Base-by-base conservation (phyloP, 73 alveolate genomes). In the Effrenium voratum region DNA sequence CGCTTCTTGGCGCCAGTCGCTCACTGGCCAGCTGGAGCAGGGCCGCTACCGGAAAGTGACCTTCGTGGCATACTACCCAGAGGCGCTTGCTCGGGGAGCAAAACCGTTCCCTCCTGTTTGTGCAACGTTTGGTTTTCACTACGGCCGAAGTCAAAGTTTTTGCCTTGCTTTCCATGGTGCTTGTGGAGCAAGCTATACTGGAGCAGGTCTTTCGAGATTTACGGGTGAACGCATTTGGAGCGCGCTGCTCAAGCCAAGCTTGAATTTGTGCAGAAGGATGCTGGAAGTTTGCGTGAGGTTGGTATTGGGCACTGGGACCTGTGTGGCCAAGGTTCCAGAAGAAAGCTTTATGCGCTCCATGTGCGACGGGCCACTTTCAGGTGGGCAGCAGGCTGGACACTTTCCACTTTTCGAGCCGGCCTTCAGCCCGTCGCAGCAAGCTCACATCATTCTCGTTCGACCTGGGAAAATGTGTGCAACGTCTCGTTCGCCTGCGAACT, bases 61-160 rank as follows among this genome's bases (percentile, higher is more conserved):
- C 55, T 90, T 90, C 75, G 97, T 90, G 45, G 97, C 97, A 32
- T 70, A 90, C 97, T 90, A 41, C 75, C 97, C 97, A n/a, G 97
- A 90, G 97, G 97, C 46, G 26, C 49, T 15, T 2, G 82, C 6
- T 70, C 82, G 38, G 38, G n/a, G n/a, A n/a, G n/a, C n/a, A n/a
- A n/a, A n/a, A n/a, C n/a, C n/a, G n/a, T n/a, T n/a, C n/a, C n/a
- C n/a, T n/a, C n/a, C n/a, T n/a, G n/a, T n/a, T n/a, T n/a, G n/a
- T n/a, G n/a, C n/a, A n/a, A n/a, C n/a, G n/a, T n/a, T n/a, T n/a
- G n/a, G n/a, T n/a, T n/a, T n/a, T n/a, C n/a, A n/a, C n/a, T n/a
- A n/a, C n/a, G n/a, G n/a, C 92, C 79, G 28, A 57, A 30, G 28
- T 57, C 28, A 1, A 57, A 57, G 28, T 30, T 22, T 55, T 12